phyloP scores from a whole-genome alignment of 2,329 filamentous ascomycete species.

The Zymoseptoria pseudotritici region DNA sequence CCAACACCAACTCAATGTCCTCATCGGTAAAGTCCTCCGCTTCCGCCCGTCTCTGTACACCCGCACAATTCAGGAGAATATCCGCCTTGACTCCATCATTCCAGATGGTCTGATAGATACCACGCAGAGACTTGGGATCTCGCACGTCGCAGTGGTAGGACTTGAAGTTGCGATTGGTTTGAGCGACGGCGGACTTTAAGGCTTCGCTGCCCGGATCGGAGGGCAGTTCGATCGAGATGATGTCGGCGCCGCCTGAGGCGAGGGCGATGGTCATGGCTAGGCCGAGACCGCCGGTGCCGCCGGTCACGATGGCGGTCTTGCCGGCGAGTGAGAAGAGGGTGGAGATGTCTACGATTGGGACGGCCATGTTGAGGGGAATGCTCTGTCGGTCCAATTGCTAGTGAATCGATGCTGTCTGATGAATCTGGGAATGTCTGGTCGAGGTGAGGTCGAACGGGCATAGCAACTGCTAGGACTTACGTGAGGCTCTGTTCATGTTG shows the following conservation, averaged over 20 bases:
- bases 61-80: slow-evolving; percentile 26
- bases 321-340: slow-evolving; percentile 15
- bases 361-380: not conserved
- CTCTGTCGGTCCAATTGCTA: no score
- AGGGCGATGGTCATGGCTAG: slow-evolving; percentile 32
- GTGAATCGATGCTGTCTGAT: no score
- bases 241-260: slow-evolving; percentile 16
- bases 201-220: slow-evolving; percentile 9
- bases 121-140: slow-evolving; percentile 9
- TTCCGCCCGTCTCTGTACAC: slow-evolving; percentile 23
- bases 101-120: slow-evolving; percentile 15
- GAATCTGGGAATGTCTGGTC: no score
- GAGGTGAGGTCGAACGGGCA: no score
- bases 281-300: slow-evolving; percentile 17
- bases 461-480: no score
- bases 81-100: slow-evolving; percentile 19
- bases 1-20: slow-evolving; percentile 23
- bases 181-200: slow-evolving; percentile 3
- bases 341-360: slow-evolving; percentile 11
- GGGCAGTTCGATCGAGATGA: slow-evolving; percentile 26
- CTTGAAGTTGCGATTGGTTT: slow-evolving; percentile 8
- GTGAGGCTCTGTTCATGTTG: no score
- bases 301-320: slow-evolving; percentile 18
- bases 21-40: slow-evolving; percentile 24
- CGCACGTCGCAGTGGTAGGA: slow-evolving; percentile 14